phyloP scores from a whole-genome alignment of 2,329 filamentous ascomycete species.

The Cordyceps cicadae region DNA sequence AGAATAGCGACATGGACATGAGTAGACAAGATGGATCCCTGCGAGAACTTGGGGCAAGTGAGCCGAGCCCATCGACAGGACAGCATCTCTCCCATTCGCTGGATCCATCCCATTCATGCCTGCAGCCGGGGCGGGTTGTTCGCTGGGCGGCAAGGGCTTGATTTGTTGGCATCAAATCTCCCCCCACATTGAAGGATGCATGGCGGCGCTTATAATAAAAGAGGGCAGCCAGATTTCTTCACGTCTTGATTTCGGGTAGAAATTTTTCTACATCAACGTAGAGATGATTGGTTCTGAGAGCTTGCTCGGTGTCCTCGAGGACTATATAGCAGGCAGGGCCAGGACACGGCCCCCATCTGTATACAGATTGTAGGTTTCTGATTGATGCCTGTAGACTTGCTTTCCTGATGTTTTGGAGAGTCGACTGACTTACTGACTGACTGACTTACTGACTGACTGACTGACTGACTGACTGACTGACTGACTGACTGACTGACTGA shows the following conservation, averaged over 20 bases:
- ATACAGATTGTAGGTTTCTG: neutral
- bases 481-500: neutral
- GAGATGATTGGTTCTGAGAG: neutral
- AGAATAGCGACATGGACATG: neutral
- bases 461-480: neutral
- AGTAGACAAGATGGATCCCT: neutral
- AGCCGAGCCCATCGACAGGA: too few species aligned
- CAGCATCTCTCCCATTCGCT: neutral
- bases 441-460: neutral
- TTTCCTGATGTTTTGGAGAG: neutral
- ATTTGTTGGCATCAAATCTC: neutral
- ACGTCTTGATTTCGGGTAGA: neutral
- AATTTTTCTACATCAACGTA: neutral
- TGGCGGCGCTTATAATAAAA: neutral
- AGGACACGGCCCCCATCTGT: neutral
- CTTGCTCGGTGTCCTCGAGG: neutral
- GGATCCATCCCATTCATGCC: neutral
- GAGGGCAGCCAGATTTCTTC: neutral
- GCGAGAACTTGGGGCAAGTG: neutral
- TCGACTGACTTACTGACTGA: too few species aligned
- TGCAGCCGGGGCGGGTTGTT: neutral
- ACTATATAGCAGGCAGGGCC: neutral
- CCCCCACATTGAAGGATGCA: neutral
- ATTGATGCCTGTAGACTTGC: neutral
- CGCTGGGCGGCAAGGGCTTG: conserved; percentile 1